Evolutionary conservation across 176 grass and related monocot genomes (phyloP), one percentile per base, ranked within the genome.

Genomic region (Juncus inflexus): DNA sequence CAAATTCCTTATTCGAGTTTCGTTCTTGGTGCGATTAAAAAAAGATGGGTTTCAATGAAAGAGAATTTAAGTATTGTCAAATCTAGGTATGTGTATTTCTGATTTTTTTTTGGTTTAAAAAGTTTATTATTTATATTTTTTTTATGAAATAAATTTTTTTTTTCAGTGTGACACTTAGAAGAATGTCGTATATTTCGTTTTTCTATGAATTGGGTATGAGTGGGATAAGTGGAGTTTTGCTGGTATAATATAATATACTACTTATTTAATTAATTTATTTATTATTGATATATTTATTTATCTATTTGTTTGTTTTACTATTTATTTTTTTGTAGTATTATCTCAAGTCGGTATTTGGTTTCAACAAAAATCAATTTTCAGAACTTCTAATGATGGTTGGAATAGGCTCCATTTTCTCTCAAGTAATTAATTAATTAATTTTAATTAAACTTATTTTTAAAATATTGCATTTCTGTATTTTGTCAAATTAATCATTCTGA

Each of bases 381-480:
- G 84, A 90, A 77, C 87, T 95, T 67, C 78, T 90, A 63, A 78
- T 95, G 84, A 65, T 95, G 58, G 86, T 95, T 58, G 87, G 86
- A 19, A 60, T 87, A 50, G 86, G 91, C 35, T 90, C 83, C 7
- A 85, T 95, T 56, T 90, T 95, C 77, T 87, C 91, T 43, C 91
- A 83, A 84, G 91, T 95, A 12, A 38, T 7, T 57, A 42, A 12
- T 49, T 28, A 0, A 60, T 12, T 7, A 28, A 19, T 15, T 74
- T 78, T 16, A 7, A 41, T 60, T 60, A 28, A n/a, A 16, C 15
- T 3, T 19, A 52, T 19, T 62, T 3, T 28, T 28, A 28, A 57
- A 28, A 77, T 66, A 28, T 28, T 28, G 19, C 19, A 43, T 37
- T 45, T 61, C 35, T 57, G 6, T 63, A 53, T 58, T 12, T 49